These are phyloP conservation scores for Quercus rubra DNA, from an alignment of 306 rosid genomes.

Conservation along the genomic window DNA sequence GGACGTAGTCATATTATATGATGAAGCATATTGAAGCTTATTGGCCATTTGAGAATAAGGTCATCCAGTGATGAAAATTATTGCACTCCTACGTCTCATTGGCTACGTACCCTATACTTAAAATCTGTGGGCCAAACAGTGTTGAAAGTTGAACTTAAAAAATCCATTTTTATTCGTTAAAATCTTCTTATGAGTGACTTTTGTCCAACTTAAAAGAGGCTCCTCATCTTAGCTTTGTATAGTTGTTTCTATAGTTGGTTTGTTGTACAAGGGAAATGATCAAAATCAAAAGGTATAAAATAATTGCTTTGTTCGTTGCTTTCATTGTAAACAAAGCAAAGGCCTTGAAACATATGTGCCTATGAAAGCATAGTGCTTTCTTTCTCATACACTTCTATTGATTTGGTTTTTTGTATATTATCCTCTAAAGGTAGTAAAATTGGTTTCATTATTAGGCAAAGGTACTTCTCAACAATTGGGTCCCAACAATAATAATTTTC, in stretches of 20 bases:
- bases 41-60: too few relatives aligned
- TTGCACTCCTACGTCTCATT: too few relatives aligned
- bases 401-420: neutral
- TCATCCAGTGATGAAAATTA: too few relatives aligned
- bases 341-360: neutral
- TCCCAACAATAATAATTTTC: too few relatives aligned
- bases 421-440: neutral
- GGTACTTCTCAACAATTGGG: neutral
- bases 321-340: constrained; percentile 48
- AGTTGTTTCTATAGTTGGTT: constrained; percentile 10
- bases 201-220: too few relatives aligned
- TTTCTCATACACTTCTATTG: neutral
- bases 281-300: constrained; percentile 1
- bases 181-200: too few relatives aligned
- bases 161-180: too few relatives aligned
- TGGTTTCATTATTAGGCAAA: neutral
- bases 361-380: constrained; percentile 10
- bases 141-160: too few relatives aligned
- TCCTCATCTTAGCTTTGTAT: neutral
- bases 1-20: too few relatives aligned
- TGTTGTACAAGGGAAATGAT: constrained; percentile 25
- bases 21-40: too few relatives aligned
- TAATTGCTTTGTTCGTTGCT: constrained; percentile 23
- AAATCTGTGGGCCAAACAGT: too few relatives aligned
- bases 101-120: too few relatives aligned